Evolutionary conservation across 2,329 filamentous ascomycete genomes (phyloP), one percentile per base, ranked within the genome.

Genomic region (Dothiorella sarmentorum): DNA sequence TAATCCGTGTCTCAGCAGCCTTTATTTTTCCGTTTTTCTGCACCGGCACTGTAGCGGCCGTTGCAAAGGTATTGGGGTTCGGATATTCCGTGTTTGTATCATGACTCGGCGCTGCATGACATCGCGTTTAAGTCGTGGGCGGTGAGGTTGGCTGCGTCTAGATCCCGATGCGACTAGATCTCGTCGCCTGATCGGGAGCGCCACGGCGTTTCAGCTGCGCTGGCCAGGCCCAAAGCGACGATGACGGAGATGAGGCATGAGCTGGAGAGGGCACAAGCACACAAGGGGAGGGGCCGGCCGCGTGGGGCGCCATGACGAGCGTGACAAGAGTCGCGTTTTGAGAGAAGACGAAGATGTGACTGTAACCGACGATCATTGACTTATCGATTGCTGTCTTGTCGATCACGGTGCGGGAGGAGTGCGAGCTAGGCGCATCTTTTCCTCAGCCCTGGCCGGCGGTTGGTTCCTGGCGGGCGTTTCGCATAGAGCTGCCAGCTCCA

Each of bases 351-450:
- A 27, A 26, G 26, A 53, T 53, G 49, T 40, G 33, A 53, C 49
- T 53, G 49, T 40, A 53, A 53, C 49, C 35, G 49, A 60, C 60
- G 67, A 68, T 66, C 65, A 63, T 61, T 65, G 49, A 53, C 68
- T 69, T 70, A 71, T 73, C 70, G 70, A 72, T 73, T 73, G 68
- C 65, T 64, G 65, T 66, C 66, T 65, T 60, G 69, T 66, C 66
- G 70, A 71, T 72, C 66, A 66, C 67, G n/a, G n/a, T n/a, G n/a
- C n/a, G 67, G 65, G 65, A 62, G 61, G 61, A 52, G 47, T 52
- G 47, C 29, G n/a, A 37, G 31, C 29, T 33, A 33, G 45, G 45
- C 45, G 45, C 29, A 52, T 52, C 47, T 52, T 37, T 31, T 52
- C n/a, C 38, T 52, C 47, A 52, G 47, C 47, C 47, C 47, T 52